Percentiles rank a stretch among this genome's conserved stretches.
Evolutionary conservation across 352 stramenopile species (phyloP).

Genomic region (Phytophthora macrochlamydospora): DNA sequence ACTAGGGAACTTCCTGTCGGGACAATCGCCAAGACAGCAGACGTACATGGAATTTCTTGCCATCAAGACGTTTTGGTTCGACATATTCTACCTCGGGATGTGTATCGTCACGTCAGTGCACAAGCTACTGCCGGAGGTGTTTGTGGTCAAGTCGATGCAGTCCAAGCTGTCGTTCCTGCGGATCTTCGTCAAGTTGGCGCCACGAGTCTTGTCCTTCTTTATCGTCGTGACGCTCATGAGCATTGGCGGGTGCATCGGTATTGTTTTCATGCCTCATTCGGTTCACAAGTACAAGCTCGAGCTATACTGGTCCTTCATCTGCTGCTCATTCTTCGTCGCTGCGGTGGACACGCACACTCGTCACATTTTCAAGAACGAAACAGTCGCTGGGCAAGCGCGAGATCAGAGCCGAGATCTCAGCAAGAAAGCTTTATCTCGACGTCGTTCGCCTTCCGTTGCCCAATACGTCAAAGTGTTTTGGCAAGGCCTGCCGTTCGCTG

Average conservation of each 20-base stretch:
- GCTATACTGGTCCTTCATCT: conserved; percentile 19
- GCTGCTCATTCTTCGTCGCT: conserved; percentile 19
- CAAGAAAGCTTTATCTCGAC: not conserved
- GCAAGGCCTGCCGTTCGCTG: conserved; percentile 19
- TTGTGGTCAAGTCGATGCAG: not conserved
- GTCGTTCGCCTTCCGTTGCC: conserved; percentile 1
- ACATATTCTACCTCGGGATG: conserved; percentile 14
- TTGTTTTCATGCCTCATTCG: conserved; percentile 7
- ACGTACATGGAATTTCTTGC: conserved; percentile 13
- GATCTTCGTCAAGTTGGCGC: conserved; percentile 6
- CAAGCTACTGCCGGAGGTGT: conserved; percentile 10
- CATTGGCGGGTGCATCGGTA: conserved; percentile 2
- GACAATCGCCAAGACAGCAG: conserved; percentile 2
- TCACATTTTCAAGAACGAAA: conserved; percentile 19
- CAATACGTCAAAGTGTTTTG: conserved; percentile 14
- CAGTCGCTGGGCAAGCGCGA: conserved; percentile 7
- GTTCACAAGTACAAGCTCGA: conserved; percentile 6
- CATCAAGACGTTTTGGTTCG: conserved; percentile 20
- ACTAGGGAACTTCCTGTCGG: conserved; percentile 9
- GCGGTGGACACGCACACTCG: conserved; percentile 12
- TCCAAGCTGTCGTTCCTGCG: conserved; percentile 3
- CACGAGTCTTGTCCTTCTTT: conserved; percentile 1
- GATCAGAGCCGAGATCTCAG: conserved; percentile 7
- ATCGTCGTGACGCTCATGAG: conserved; percentile 9
- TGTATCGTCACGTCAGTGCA: conserved; percentile 7